Evolutionary conservation across 73 alveolate species (phyloP).

Genomic region (Paramecium caudatum): DNA sequence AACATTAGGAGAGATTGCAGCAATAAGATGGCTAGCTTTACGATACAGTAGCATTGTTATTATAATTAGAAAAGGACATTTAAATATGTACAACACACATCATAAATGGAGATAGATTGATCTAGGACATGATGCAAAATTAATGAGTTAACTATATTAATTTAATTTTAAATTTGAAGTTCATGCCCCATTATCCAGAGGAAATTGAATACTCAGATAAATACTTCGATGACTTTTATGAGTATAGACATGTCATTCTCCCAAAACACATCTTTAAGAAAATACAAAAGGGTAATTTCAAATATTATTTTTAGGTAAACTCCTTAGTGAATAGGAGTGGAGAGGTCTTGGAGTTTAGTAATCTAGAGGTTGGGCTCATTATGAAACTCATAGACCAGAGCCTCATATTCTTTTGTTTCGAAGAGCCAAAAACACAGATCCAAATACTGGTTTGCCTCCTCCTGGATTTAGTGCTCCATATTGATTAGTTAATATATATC

Average conservation of each 20-base stretch:
- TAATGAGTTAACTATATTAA: constrained; percentile 33
- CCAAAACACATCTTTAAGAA: constrained; percentile 85
- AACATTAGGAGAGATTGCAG: constrained; percentile 88
- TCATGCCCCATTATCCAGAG: constrained; percentile 95
- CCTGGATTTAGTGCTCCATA: constrained; percentile 77
- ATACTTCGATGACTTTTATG: constrained; percentile 90
- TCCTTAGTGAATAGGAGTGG: constrained; percentile 93
- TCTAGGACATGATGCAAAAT: constrained; percentile 20
- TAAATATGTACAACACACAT: constrained; percentile 25
- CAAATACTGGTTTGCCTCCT: constrained; percentile 93
- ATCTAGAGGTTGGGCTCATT: constrained; percentile 96
- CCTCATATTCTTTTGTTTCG: constrained; percentile 96
- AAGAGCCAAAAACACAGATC: constrained; percentile 99
- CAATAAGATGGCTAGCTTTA: constrained; percentile 9
- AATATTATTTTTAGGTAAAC: constrained; percentile 84
- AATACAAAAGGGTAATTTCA: constrained; percentile 82
- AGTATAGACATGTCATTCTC: constrained; percentile 91
- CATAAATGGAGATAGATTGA: constrained; percentile 5
- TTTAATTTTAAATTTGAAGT: background rate
- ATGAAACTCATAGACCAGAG: constrained; percentile 94
- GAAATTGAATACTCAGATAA: constrained; percentile 94
- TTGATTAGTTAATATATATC: constrained; percentile 58
- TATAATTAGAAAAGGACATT: background rate
- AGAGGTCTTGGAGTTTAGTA: constrained; percentile 94
- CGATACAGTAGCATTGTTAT: background rate